phyloP scores from a whole-genome alignment of 2,329 filamentous ascomycete species.

The Trichoderma citrinoviride region DNA sequence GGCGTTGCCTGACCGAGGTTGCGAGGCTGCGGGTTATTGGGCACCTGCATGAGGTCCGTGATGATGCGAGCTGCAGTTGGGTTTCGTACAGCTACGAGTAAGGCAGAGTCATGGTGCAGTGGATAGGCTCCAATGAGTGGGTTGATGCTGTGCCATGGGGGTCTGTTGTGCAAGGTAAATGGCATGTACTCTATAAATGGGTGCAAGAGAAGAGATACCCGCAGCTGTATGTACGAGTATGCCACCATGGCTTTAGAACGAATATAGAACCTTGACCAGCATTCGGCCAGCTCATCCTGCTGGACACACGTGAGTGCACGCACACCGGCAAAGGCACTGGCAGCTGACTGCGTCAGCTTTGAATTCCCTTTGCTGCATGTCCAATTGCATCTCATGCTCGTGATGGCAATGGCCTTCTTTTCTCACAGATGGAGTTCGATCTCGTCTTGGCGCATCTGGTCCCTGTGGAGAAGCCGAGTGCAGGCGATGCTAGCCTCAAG shows the following conservation, averaged over 20 bases:
- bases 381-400: neutral
- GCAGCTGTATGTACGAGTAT: neutral
- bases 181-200: too few relatives aligned
- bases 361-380: neutral
- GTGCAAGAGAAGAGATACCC: neutral
- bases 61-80: neutral
- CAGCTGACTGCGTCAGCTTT: constrained; percentile 1
- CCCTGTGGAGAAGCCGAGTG: neutral
- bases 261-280: too few relatives aligned
- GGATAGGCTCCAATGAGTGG: neutral
- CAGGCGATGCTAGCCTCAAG: too few relatives aligned
- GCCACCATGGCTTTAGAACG: neutral
- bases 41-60: neutral
- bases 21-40: neutral
- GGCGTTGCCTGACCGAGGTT: neutral
- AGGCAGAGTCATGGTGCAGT: neutral
- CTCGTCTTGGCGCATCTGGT: neutral
- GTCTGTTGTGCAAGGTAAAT: neutral
- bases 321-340: neutral
- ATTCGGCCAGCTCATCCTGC: neutral
- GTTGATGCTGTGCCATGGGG: too few relatives aligned
- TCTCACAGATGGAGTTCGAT: neutral
- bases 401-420: neutral
- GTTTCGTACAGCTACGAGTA: neutral
- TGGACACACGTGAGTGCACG: too few relatives aligned